Conservation (phyloP, 2,329 filamentous ascomycete species). For the Apiospora hydei region DNA sequence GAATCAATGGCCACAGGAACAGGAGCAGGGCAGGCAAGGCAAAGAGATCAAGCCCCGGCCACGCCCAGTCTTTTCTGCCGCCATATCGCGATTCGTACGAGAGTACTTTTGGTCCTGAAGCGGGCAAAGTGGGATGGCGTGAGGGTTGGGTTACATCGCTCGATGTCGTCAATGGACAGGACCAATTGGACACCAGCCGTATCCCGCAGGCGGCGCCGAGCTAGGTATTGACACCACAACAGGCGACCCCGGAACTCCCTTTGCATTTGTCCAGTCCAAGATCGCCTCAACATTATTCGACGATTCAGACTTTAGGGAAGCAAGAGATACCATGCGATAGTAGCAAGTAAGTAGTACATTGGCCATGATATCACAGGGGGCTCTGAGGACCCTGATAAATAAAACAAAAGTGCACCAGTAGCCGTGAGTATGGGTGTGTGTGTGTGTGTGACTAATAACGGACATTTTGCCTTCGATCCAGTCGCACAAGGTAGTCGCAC, state of each 20-base stretch:
- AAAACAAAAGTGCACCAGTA: not conserved
- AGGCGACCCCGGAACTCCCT: not conserved
- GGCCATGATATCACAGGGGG: not conserved
- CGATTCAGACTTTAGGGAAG: not conserved
- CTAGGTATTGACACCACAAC: not conserved
- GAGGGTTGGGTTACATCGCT: conserved; percentile 5
- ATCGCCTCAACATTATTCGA: not conserved
- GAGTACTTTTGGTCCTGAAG: not conserved
- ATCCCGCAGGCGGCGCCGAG: not conserved
- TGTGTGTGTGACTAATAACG: not conserved
- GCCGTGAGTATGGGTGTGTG: not conserved
- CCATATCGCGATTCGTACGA: conserved; percentile 18
- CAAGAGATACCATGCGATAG: not conserved
- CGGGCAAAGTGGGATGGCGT: not conserved
- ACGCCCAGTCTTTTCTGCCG: conserved; percentile 4
- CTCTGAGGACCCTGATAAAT: not conserved
- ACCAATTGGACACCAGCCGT: not conserved
- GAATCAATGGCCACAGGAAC: not conserved
- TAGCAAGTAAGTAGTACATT: not conserved
- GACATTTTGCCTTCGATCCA: not conserved
- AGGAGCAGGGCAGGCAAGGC: not conserved
- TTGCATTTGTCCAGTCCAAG: not conserved
- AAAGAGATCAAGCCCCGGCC: not conserved
- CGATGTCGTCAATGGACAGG: not conserved
- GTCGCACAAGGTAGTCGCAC: not conserved